A percentile compares a stretch with the other conserved stretches of the same genome.
These are phyloP conservation scores for Theobroma grandiflorum DNA, from an alignment of 441 rosid genomes.

Conservation along the genomic window DNA sequence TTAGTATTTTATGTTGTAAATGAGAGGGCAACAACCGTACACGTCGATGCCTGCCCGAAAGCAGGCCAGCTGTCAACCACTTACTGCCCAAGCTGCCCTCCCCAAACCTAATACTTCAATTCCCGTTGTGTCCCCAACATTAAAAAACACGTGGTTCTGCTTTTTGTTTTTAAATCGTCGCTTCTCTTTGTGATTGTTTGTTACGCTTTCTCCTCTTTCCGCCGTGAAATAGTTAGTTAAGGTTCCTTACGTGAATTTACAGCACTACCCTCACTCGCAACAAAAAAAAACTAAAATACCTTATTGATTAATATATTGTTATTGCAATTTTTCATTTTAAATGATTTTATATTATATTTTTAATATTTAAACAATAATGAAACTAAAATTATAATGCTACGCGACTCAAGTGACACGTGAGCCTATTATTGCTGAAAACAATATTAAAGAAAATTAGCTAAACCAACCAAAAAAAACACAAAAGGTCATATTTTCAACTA, in stretches of 20 bases:
- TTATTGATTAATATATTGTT: too few relatives aligned
- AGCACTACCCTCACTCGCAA: not conserved
- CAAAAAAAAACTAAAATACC: not conserved
- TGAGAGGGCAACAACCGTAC: conserved; percentile 17
- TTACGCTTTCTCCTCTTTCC: not conserved
- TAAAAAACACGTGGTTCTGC: conserved; percentile 32
- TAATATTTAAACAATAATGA: too few relatives aligned
- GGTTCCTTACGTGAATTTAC: not conserved
- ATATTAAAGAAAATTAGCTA: too few relatives aligned
- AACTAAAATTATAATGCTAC: too few relatives aligned
- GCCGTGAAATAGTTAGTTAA: not conserved
- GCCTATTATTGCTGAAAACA: too few relatives aligned
- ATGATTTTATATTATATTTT: too few relatives aligned
- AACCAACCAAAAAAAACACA: too few relatives aligned
- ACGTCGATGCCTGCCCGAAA: conserved; percentile 17
- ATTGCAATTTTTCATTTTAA: too few relatives aligned
- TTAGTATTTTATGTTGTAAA: not conserved
- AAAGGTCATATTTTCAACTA: too few relatives aligned
- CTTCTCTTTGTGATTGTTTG: not conserved
- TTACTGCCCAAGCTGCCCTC: not conserved
- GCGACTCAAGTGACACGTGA: too few relatives aligned
- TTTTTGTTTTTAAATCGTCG: not conserved
- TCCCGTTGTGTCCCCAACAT: conserved; percentile 6
- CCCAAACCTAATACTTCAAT: not conserved
- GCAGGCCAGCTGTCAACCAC: conserved; percentile 17